phyloP scores from a whole-genome alignment of 805 yeast species.

The Schizosaccharomyces lindneri region DNA sequence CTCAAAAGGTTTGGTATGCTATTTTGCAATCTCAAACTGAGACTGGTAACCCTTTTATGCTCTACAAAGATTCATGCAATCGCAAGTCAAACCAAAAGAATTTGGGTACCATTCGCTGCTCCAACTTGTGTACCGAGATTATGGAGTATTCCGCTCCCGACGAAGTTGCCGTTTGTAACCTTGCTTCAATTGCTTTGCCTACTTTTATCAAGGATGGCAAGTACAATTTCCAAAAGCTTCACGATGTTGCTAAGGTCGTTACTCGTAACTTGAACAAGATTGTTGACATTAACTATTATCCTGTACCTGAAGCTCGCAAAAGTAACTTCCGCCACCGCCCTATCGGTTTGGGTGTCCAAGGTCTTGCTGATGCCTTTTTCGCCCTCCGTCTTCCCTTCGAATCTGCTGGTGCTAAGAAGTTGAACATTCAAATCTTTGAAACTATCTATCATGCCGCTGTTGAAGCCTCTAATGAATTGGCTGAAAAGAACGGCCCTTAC shows the following conservation, averaged over 20 bases:
- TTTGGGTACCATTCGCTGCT: constrained; percentile 74
- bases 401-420: constrained; percentile 44
- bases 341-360: constrained; percentile 94
- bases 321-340: constrained; percentile 78
- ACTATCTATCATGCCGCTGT: constrained; percentile 86
- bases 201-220: constrained; percentile 31
- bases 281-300: constrained; percentile 69
- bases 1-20: constrained; percentile 77
- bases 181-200: constrained; percentile 79
- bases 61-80: constrained; percentile 84
- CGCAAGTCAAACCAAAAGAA: constrained; percentile 72
- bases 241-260: constrained; percentile 50
- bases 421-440: constrained; percentile 74
- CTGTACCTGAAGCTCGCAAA: constrained; percentile 45
- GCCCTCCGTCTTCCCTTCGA: constrained; percentile 66
- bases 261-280: constrained; percentile 56
- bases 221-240: constrained; percentile 53
- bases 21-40: constrained; percentile 82
- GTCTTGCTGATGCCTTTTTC: constrained; percentile 75
- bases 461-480: constrained; percentile 67
- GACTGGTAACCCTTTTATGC: constrained; percentile 87
- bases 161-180: constrained; percentile 86
- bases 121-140: constrained; percentile 84
- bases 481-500: constrained; percentile 43
- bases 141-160: constrained; percentile 79